These are phyloP conservation scores for Westerdykella aurantiaca DNA, from an alignment of 2,329 filamentous ascomycete genomes.

Conservation along the genomic window DNA sequence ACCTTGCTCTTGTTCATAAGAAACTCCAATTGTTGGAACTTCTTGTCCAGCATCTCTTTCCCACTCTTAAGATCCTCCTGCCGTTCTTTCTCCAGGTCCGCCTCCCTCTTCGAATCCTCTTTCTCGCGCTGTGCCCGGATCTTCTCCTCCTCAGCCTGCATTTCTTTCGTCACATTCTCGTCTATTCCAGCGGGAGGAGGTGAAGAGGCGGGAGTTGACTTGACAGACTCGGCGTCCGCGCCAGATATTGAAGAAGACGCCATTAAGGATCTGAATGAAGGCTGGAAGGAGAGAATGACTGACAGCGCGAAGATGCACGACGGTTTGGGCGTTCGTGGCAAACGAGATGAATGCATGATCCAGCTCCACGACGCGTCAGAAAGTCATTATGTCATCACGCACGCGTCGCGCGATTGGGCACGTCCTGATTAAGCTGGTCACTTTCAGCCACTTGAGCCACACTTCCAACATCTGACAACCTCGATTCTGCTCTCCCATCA, in stretches of 20 bases:
- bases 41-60: conserved; percentile 42
- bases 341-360: background rate
- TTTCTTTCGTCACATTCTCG: conserved; percentile 32
- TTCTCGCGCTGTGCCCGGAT: conserved; percentile 41
- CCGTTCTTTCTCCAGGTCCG: conserved; percentile 41
- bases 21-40: conserved; percentile 49
- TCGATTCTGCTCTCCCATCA: too few species aligned
- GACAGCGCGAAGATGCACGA: background rate
- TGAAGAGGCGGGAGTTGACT: conserved; percentile 32
- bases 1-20: conserved; percentile 49
- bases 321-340: background rate
- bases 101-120: conserved; percentile 42
- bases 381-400: background rate
- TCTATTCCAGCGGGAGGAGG: conserved; percentile 28
- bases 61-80: conserved; percentile 45
- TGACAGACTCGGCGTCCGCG: conserved; percentile 17
- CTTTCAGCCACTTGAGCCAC: too few species aligned
- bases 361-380: background rate
- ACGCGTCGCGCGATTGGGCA: too few species aligned
- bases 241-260: conserved; percentile 18
- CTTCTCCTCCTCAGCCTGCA: conserved; percentile 44
- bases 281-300: background rate
- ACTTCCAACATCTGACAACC: too few species aligned
- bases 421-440: too few species aligned
- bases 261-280: conserved; percentile 9